phyloP scores from a whole-genome alignment of 345 rosid genomes.

The Hypericum perforatum region DNA sequence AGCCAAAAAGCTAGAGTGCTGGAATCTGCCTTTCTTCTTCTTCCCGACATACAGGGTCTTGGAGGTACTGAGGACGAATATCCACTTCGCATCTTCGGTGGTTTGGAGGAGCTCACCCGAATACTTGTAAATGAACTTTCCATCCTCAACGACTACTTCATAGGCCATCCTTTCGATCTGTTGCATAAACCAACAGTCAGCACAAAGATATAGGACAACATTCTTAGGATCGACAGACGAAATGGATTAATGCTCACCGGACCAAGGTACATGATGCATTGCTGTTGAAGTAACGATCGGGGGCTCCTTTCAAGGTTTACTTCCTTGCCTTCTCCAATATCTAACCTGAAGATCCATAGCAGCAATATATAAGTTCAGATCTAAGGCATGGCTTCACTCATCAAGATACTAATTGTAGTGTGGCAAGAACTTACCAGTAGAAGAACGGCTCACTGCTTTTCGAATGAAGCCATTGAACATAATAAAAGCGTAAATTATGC shows the following conservation, averaged over 20 bases:
- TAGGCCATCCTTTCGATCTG: slow-evolving; percentile 3
- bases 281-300: background rate
- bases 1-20: slow-evolving; percentile 91
- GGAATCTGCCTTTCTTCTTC: slow-evolving; percentile 77
- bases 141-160: slow-evolving; percentile 1
- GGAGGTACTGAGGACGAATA: slow-evolving; percentile 1
- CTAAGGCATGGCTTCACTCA: slow-evolving; percentile 6
- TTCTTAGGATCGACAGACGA: background rate
- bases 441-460: slow-evolving; percentile 94
- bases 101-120: background rate
- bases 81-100: background rate
- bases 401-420: background rate
- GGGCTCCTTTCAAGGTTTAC: slow-evolving; percentile 1
- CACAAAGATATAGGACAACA: background rate
- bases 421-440: slow-evolving; percentile 60
- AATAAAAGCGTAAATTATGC: slow-evolving; percentile 80
- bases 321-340: slow-evolving; percentile 1
- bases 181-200: too few relatives aligned
- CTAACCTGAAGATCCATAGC: slow-evolving; percentile 11
- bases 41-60: slow-evolving; percentile 52
- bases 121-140: background rate
- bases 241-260: background rate
- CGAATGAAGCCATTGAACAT: slow-evolving; percentile 62
- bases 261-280: slow-evolving; percentile 5
- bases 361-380: slow-evolving; percentile 8